Evolutionary conservation across 1,284 basidiomycete genomes (phyloP), one percentile per base, ranked within the genome.

Genomic region (Neonothopanus nambi): DNA sequence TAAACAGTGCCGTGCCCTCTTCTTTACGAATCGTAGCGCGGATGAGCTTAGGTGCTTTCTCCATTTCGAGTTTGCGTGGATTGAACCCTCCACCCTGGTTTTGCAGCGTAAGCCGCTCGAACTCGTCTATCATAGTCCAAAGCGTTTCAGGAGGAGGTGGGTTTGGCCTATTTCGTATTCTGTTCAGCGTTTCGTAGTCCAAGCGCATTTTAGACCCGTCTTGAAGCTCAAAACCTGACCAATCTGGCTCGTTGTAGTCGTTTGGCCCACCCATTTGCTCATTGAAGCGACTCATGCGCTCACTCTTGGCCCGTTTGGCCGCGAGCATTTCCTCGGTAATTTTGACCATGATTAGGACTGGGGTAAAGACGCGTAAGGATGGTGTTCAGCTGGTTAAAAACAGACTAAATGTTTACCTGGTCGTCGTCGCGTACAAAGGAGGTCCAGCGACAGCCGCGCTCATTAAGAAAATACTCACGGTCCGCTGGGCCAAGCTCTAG

Each of bases 301-400:
- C 15, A 23, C 15, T 9, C 26, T 26, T 39, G 2, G 36, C 47
- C 13, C 35, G 35, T 39, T 48, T 39, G 5, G 15, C 36, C 1
- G 47, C 47, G 21, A 33, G 39, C 36, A 38, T 28, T 48, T 48
- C 35, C n/a, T 48, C 47, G 4, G 47, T 37, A 11, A 39, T 38
- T 26, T 48, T 48, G 18, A 48, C 36, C 47, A 48, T 48, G 36
- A 26, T 37, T 3, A 11, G 30, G 2, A 26, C 13, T 11, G 13
- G 40, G 20, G 11, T 13, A 20, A 42, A 42, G 6, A 5, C 17
- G 41, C 24, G 45, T 9, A 11, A 33, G 30, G 26, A 28, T 28
- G n/a, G n/a, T n/a, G n/a, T n/a, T n/a, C n/a, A n/a, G 11, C 5
- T 11, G 26, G 30, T 33, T 9, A 33, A n/a, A n/a, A n/a, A n/a